Evolutionary conservation across 2,329 filamentous ascomycete species (phyloP).

Genomic region (Sclerotinia subarctica): DNA sequence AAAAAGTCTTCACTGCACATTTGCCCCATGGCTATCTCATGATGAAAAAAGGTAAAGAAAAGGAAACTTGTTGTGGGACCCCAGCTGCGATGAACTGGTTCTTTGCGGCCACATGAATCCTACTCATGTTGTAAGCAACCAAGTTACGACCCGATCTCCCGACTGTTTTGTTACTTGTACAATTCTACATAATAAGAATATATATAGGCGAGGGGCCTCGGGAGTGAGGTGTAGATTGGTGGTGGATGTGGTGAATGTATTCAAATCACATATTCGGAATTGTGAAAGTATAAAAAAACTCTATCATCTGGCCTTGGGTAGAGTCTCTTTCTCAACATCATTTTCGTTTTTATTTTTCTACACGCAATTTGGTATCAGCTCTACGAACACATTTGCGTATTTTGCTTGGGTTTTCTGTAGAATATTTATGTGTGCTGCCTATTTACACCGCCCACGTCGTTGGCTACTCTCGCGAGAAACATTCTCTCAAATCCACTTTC

Average conservation of each 20-base stretch:
- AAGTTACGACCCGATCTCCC: neutral
- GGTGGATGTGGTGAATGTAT: neutral
- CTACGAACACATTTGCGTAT: neutral
- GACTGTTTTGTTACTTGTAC: neutral
- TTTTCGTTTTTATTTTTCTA: neutral
- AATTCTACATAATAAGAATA: neutral
- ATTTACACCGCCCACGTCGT: neutral
- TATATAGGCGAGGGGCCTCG: neutral
- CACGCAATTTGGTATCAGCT: neutral
- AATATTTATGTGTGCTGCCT: neutral
- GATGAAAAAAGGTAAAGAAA: neutral
- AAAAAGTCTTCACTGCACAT: neutral
- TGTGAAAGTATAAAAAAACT: neutral
- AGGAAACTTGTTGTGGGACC: neutral
- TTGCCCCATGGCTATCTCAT: neutral
- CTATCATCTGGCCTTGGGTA: neutral
- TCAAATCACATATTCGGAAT: neutral
- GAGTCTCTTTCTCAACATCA: neutral
- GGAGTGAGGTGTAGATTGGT: neutral
- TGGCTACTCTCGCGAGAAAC: neutral
- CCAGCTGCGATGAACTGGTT: neutral
- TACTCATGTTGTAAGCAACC: neutral
- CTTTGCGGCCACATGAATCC: neutral
- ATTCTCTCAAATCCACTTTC: neutral
- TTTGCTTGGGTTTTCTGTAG: neutral